These are phyloP conservation scores for Pleurotus platypus DNA, from an alignment of 768 basidiomycete species.

Conservation along the genomic window DNA sequence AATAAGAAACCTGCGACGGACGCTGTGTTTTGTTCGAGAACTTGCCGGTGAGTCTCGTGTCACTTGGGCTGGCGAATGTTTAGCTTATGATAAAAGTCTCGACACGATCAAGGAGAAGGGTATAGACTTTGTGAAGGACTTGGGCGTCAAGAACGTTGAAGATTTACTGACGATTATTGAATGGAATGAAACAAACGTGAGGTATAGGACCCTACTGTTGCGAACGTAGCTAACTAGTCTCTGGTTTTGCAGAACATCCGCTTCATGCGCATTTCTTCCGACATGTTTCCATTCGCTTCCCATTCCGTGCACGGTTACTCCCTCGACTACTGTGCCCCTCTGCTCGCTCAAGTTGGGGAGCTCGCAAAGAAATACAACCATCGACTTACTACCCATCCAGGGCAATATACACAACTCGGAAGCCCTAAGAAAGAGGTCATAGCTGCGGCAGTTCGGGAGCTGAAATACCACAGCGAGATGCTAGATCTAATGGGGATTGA, in stretches of 20 bases:
- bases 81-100: conserved; percentile 38
- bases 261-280: conserved; percentile 88
- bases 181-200: conserved; percentile 87
- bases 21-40: conserved; percentile 73
- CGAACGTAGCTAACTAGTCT: neutral
- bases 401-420: conserved; percentile 82
- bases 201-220: conserved; percentile 9
- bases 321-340: conserved; percentile 64
- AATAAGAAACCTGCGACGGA: conserved; percentile 60
- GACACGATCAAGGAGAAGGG: conserved; percentile 80
- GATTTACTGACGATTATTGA: conserved; percentile 74
- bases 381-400: conserved; percentile 84
- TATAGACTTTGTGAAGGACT: conserved; percentile 75
- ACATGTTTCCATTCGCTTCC: conserved; percentile 91
- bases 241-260: conserved; percentile 54
- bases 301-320: conserved; percentile 80
- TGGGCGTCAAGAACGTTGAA: conserved; percentile 71
- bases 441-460: conserved; percentile 71
- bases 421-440: conserved; percentile 76
- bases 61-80: neutral
- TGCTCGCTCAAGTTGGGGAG: conserved; percentile 54
- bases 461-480: conserved; percentile 87
- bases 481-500: conserved; percentile 81
- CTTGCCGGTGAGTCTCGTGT: conserved; percentile 44
- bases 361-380: conserved; percentile 72